phyloP scores from a whole-genome alignment of 176 grass and related monocot species.

The Thinopyrum elongatum region DNA sequence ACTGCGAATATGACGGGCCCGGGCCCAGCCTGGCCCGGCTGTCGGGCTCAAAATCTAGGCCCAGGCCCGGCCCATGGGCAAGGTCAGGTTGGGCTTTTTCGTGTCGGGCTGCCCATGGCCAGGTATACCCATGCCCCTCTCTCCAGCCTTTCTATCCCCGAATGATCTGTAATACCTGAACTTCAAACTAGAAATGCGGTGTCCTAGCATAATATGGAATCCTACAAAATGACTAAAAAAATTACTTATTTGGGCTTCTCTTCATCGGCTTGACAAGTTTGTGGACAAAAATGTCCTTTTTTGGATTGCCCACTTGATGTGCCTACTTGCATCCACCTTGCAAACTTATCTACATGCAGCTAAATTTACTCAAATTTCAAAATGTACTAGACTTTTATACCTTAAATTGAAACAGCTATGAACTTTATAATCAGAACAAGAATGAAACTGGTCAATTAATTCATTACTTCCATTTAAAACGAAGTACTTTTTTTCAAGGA shows the following conservation, averaged over 20 bases:
- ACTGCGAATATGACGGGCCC: too few relatives aligned
- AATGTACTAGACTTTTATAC: not conserved
- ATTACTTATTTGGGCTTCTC: too few relatives aligned
- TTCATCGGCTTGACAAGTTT: too few relatives aligned
- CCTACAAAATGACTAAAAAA: slow-evolving; percentile 22
- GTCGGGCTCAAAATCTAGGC: too few relatives aligned
- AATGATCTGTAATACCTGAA: not conserved
- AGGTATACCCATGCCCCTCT: not conserved
- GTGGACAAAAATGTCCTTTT: not conserved
- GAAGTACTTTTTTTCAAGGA: too few relatives aligned
- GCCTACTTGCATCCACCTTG: not conserved
- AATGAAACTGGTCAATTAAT: not conserved
- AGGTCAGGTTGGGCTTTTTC: too few relatives aligned
- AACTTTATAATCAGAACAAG: not conserved
- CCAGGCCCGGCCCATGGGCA: too few relatives aligned
- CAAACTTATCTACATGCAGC: not conserved
- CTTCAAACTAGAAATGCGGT: slow-evolving; percentile 26
- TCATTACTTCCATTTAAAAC: too few relatives aligned
- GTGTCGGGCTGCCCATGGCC: too few relatives aligned
- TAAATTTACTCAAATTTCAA: not conserved
- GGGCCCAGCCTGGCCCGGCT: too few relatives aligned
- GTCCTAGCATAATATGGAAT: slow-evolving; percentile 37
- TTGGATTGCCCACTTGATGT: not conserved
- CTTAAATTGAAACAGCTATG: not conserved
- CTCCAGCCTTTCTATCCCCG: not conserved